These are phyloP conservation scores for Amniculicola lignicola DNA, from an alignment of 495 filamentous ascomycete species.

Conservation along the genomic window DNA sequence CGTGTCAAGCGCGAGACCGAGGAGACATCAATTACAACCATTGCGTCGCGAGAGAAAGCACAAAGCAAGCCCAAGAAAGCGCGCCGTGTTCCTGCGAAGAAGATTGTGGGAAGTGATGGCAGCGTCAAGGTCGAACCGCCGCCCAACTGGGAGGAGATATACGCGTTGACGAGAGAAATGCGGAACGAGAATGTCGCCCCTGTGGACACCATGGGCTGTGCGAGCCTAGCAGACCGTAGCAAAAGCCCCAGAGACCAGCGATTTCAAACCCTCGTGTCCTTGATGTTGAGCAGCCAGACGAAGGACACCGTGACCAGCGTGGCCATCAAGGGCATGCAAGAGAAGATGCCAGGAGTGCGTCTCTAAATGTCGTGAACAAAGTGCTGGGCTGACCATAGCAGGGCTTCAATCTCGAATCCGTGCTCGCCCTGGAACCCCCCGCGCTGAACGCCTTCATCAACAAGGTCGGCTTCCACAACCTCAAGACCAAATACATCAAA, in stretches of 20 bases:
- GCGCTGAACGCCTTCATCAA: conserved; percentile 75
- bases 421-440: conserved; percentile 67
- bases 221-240: conserved; percentile 60
- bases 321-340: conserved; percentile 76
- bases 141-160: conserved; percentile 80
- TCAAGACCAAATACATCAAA: conserved; percentile 90
- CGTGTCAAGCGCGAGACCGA: conserved; percentile 12
- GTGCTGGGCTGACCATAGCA: conserved; percentile 30
- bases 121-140: conserved; percentile 62
- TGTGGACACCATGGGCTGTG: conserved; percentile 98
- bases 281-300: conserved; percentile 97
- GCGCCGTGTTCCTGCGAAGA: conserved; percentile 63
- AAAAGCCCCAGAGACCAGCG: conserved; percentile 62
- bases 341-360: conserved; percentile 58
- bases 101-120: conserved; percentile 56
- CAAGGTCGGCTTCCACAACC: conserved; percentile 91
- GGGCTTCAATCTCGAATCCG: conserved; percentile 71
- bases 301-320: conserved; percentile 91
- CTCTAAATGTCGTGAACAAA: neutral
- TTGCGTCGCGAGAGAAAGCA: conserved; percentile 16
- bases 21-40: conserved; percentile 7
- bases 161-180: conserved; percentile 74
- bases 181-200: conserved; percentile 70
- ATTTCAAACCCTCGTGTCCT: conserved; percentile 84
- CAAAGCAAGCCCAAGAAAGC: conserved; percentile 30